Evolutionary conservation across 225 moss, liverwort and hornwort species (phyloP).

Genomic region (Pseudisothecium myosuroides): DNA sequence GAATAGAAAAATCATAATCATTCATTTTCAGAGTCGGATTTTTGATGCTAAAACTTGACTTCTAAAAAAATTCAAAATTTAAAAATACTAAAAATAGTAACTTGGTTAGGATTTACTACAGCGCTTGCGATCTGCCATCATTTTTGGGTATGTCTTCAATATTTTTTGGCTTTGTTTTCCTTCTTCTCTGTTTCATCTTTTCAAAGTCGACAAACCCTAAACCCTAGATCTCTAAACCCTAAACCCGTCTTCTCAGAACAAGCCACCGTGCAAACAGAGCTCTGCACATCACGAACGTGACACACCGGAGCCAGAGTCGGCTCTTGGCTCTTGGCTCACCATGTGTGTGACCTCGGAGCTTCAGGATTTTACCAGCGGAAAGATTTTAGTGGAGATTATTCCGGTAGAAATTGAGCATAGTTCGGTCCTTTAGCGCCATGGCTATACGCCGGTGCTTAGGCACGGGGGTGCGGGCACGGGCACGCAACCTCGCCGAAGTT

Average conservation of each 20-base stretch:
- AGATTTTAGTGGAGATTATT: neutral
- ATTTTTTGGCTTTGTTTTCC: too few species aligned
- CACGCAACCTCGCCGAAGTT: neutral
- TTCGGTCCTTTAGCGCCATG: neutral
- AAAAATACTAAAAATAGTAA: too few species aligned
- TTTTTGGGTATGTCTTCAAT: too few species aligned
- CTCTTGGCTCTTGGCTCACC: neutral
- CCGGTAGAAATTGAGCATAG: neutral
- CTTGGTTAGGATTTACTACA: too few species aligned
- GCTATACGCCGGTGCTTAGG: slow-evolving; percentile 9
- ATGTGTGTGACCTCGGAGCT: neutral
- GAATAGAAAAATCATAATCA: too few species aligned
- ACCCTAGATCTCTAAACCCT: too few species aligned
- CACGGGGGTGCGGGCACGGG: neutral
- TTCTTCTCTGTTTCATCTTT: too few species aligned
- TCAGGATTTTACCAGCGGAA: neutral
- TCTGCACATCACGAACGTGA: neutral
- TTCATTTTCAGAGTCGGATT: too few species aligned
- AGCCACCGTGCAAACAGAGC: neutral
- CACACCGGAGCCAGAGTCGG: neutral
- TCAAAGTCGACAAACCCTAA: too few species aligned
- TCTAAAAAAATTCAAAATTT: too few species aligned
- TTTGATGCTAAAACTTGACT: too few species aligned
- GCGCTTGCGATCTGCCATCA: too few species aligned
- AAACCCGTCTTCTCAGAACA: neutral